Conservation (phyloP, 257 asterid genomes). For the Leonotis leonurus region DNA sequence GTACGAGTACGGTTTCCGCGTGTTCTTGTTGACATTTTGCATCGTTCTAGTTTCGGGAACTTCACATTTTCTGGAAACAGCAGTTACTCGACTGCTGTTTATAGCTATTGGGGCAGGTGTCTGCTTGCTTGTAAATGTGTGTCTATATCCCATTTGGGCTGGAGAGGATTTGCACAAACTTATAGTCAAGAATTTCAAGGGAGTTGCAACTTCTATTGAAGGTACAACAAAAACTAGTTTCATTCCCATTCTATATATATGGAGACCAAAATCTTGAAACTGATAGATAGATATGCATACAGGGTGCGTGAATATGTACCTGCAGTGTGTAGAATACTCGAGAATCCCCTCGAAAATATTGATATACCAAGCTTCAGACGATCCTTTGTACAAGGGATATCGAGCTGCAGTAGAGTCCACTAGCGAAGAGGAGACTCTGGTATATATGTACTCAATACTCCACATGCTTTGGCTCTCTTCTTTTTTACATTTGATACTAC, state of each 20-base stretch:
- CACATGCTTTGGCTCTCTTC: too few relatives aligned
- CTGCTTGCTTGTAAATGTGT: constrained; percentile 57
- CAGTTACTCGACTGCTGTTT: constrained; percentile 65
- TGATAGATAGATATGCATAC: constrained; percentile 1
- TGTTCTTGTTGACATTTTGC: constrained; percentile 76
- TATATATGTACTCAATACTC: constrained; percentile 19
- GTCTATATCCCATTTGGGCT: constrained; percentile 85
- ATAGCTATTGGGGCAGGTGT: constrained; percentile 75
- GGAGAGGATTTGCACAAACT: constrained; percentile 92
- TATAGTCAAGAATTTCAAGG: constrained; percentile 69
- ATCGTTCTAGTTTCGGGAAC: constrained; percentile 75
- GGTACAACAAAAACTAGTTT: constrained; percentile 25
- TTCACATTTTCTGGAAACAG: constrained; percentile 49
- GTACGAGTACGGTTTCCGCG: constrained; percentile 89
- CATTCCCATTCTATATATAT: background rate
- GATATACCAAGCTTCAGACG: constrained; percentile 82
- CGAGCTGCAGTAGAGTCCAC: constrained; percentile 82
- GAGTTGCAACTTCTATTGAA: constrained; percentile 77
- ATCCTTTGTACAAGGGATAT: constrained; percentile 81
- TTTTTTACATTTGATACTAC: too few relatives aligned
- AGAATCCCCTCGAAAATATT: constrained; percentile 87
- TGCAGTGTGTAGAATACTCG: constrained; percentile 51
- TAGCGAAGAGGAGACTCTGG: constrained; percentile 91
- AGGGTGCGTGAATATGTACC: constrained; percentile 62
- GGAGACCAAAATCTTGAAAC: constrained; percentile 1